A percentile compares a stretch with the other conserved stretches of the same genome.
Evolutionary conservation across 495 filamentous ascomycete species (phyloP).

Genomic region (Aspergillus baeticus): DNA sequence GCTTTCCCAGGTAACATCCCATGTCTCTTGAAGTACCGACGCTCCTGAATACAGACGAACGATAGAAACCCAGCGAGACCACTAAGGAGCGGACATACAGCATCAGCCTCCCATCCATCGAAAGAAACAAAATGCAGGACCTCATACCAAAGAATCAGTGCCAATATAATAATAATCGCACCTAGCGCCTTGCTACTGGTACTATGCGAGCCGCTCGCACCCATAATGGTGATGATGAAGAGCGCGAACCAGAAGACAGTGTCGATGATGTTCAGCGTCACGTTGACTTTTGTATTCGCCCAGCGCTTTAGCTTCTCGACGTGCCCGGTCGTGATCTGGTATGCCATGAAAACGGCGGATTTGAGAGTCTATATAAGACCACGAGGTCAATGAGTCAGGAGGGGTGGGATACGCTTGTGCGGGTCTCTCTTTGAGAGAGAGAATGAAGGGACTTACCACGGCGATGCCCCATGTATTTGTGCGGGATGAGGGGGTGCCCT

Average conservation of each 20-base stretch:
- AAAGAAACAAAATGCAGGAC: not conserved
- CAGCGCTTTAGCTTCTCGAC: conserved; percentile 24
- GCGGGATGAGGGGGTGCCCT: conserved; percentile 21
- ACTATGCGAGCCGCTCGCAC: conserved; percentile 8
- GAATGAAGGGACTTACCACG: conserved; percentile 17
- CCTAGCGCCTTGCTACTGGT: conserved; percentile 22
- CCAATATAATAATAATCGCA: conserved; percentile 18
- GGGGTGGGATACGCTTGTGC: no score
- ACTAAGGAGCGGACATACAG: no score
- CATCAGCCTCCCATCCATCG: no score
- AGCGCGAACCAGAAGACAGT: conserved; percentile 35
- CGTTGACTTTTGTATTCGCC: conserved; percentile 30
- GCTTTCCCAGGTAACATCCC: conserved; percentile 9
- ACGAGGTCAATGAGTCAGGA: no score
- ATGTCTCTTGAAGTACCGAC: conserved; percentile 12
- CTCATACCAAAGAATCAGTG: conserved; percentile 21
- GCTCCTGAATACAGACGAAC: conserved; percentile 15
- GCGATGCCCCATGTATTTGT: conserved; percentile 29
- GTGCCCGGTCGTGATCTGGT: conserved; percentile 30
- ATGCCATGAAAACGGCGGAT: conserved; percentile 32
- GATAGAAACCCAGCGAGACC: conserved; percentile 11
- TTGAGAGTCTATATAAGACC: conserved; percentile 28
- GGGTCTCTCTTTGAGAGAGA: not conserved
- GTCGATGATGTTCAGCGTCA: conserved; percentile 31
- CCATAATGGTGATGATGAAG: conserved; percentile 24